Evolutionary conservation across 495 filamentous ascomycete species (phyloP).

Genomic region (Tuber microsphaerosporum): DNA sequence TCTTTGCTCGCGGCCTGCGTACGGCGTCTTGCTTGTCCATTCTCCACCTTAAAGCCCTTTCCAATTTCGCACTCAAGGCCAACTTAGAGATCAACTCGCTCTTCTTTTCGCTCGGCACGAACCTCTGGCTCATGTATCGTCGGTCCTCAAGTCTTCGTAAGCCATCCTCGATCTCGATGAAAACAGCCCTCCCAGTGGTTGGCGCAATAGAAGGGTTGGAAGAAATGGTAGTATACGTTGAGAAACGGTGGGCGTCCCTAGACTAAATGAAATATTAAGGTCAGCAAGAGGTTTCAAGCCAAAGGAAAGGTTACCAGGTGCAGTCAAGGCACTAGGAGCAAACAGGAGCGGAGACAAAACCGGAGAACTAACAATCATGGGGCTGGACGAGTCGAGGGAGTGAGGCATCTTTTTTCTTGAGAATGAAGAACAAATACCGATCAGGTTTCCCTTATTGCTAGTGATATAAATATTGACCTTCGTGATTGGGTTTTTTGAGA

Average conservation of each 20-base stretch:
- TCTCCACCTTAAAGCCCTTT: slow-evolving; percentile 79
- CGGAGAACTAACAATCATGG: slow-evolving; percentile 39
- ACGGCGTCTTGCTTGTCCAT: slow-evolving; percentile 90
- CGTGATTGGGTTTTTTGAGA: slow-evolving; percentile 4
- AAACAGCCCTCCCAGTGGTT: slow-evolving; percentile 33
- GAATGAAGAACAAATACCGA: not conserved
- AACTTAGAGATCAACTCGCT: slow-evolving; percentile 78
- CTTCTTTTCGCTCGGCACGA: slow-evolving; percentile 74
- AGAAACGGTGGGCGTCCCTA: slow-evolving; percentile 34
- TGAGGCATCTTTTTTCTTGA: slow-evolving; percentile 23
- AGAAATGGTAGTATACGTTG: slow-evolving; percentile 34
- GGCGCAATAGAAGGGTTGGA: slow-evolving; percentile 31
- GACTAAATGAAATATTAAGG: slow-evolving; percentile 13
- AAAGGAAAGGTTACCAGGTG: not conserved
- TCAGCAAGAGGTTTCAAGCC: slow-evolving; percentile 14
- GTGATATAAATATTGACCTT: not conserved
- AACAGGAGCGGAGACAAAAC: slow-evolving; percentile 4
- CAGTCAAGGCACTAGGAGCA: not conserved
- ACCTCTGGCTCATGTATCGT: slow-evolving; percentile 74
- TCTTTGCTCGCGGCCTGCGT: slow-evolving; percentile 54
- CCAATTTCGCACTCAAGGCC: slow-evolving; percentile 86
- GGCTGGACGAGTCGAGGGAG: slow-evolving; percentile 39
- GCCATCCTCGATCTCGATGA: slow-evolving; percentile 62
- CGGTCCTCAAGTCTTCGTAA: slow-evolving; percentile 89
- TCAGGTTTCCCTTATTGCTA: slow-evolving; percentile 6